A percentile compares a stretch with the other conserved stretches of the same genome.
These are phyloP conservation scores for Leccinum truebloodii DNA, from an alignment of 768 basidiomycete genomes.

Conservation along the genomic window DNA sequence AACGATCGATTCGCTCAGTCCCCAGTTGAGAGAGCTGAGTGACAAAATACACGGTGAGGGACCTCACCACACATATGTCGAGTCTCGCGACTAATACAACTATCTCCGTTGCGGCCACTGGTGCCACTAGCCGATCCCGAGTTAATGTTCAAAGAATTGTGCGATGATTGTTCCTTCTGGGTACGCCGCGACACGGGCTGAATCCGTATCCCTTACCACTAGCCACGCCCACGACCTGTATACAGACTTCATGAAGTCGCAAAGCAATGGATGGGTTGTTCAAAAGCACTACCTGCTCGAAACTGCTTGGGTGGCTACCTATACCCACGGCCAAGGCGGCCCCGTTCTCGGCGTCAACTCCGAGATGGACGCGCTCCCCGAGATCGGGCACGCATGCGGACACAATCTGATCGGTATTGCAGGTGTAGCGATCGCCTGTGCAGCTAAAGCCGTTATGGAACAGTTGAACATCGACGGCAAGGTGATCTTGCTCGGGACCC, in stretches of 20 bases:
- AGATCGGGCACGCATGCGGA: slow-evolving; percentile 74
- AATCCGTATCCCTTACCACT: background rate
- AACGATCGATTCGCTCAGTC: slow-evolving; percentile 39
- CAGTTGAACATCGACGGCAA: slow-evolving; percentile 65
- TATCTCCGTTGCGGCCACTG: background rate
- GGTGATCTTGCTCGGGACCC: slow-evolving; percentile 74
- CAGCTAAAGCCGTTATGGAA: slow-evolving; percentile 63
- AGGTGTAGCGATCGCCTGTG: slow-evolving; percentile 72
- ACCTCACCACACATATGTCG: background rate
- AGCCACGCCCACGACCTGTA: slow-evolving; percentile 74
- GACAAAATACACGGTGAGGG: slow-evolving; percentile 67
- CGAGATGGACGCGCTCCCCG: slow-evolving; percentile 69
- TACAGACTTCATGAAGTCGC: slow-evolving; percentile 63
- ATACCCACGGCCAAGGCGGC: slow-evolving; percentile 63
- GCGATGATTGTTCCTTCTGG: background rate
- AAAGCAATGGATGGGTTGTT: slow-evolving; percentile 57
- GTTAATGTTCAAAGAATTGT: slow-evolving; percentile 54
- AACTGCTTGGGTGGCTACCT: slow-evolving; percentile 81
- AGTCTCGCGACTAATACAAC: background rate
- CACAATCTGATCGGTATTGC: slow-evolving; percentile 81
- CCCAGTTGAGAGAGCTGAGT: slow-evolving; percentile 59
- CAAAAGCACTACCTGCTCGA: slow-evolving; percentile 60
- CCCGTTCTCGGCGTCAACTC: slow-evolving; percentile 67
- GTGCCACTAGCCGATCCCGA: slow-evolving; percentile 61
- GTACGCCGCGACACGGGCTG: background rate